These are phyloP conservation scores for Yamadazyma blattariae DNA, from an alignment of 1,139 yeast species.

Conservation along the genomic window DNA sequence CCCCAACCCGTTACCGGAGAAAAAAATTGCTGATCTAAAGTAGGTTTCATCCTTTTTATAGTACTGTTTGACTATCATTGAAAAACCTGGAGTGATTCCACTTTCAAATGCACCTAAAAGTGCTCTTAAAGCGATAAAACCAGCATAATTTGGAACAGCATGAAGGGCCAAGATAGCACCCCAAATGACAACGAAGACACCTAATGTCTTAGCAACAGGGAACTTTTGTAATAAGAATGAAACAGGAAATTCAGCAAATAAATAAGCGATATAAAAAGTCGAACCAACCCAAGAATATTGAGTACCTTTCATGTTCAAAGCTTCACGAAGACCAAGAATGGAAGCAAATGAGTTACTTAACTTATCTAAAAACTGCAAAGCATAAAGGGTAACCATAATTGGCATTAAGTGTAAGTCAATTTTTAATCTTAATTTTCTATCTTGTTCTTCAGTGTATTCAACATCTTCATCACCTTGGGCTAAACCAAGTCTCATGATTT, in stretches of 20 bases:
- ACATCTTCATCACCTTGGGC: slow-evolving; percentile 15
- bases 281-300: slow-evolving; percentile 57
- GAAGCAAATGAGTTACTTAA: slow-evolving; percentile 57
- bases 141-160: slow-evolving; percentile 27
- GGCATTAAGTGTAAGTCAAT: slow-evolving; percentile 56
- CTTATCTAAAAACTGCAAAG: slow-evolving; percentile 67
- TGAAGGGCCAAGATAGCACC: slow-evolving; percentile 27
- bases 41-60: slow-evolving; percentile 23
- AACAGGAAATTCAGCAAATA: slow-evolving; percentile 47
- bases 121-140: slow-evolving; percentile 29
- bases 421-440: slow-evolving; percentile 31
- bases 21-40: slow-evolving; percentile 26
- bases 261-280: slow-evolving; percentile 53
- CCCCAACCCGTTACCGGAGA: slow-evolving; percentile 32
- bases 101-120: slow-evolving; percentile 55
- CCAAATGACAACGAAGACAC: slow-evolving; percentile 27
- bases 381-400: slow-evolving; percentile 51
- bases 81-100: slow-evolving; percentile 54
- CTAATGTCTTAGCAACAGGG: slow-evolving; percentile 28
- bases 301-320: slow-evolving; percentile 45
- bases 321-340: slow-evolving; percentile 53
- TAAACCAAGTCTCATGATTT: slow-evolving; percentile 28
- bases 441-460: slow-evolving; percentile 17
- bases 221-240: slow-evolving; percentile 36
- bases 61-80: slow-evolving; percentile 42